Percentiles rank a stretch among this genome's conserved stretches.
phyloP scores from a whole-genome alignment of 805 yeast genomes.

The Ogataea nonfermentans region DNA sequence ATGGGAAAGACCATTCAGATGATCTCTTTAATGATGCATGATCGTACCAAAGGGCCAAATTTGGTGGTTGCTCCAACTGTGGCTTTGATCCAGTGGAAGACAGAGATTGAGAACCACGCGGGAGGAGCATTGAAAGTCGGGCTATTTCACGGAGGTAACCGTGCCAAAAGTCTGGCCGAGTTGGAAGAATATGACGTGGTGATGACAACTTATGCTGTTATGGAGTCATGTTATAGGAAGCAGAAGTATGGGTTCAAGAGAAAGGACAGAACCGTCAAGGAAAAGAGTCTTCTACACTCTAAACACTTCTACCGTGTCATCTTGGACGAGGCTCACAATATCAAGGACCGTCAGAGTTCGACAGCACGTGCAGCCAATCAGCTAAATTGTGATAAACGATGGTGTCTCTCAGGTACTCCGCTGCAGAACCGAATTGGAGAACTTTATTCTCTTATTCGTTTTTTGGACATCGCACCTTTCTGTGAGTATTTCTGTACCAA shows the following conservation, averaged over 20 bases:
- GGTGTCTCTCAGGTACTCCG: conserved; percentile 97
- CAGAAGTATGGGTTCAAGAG: conserved; percentile 81
- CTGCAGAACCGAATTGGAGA: conserved; percentile 96
- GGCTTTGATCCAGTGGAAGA: conserved; percentile 97
- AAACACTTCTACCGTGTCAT: conserved; percentile 80
- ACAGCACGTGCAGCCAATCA: conserved; percentile 90
- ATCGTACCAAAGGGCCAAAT: conserved; percentile 65
- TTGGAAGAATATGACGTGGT: conserved; percentile 71
- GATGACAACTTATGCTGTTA: conserved; percentile 87
- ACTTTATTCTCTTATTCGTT: conserved; percentile 86
- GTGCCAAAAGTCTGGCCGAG: conserved; percentile 57
- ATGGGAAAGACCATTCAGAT: conserved; percentile 99
- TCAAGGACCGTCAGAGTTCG: conserved; percentile 90
- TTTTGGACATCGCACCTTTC: conserved; percentile 80
- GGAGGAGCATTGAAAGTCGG: conserved; percentile 64
- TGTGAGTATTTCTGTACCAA: conserved; percentile 89
- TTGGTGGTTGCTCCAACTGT: conserved; percentile 97
- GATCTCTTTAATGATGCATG: conserved; percentile 78
- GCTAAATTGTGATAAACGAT: conserved; percentile 67
- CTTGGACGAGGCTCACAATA: conserved; percentile 95
- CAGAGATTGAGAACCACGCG: conserved; percentile 86
- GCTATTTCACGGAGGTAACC: conserved; percentile 82
- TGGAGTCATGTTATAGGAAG: conserved; percentile 83
- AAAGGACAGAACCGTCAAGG: conserved; percentile 67
- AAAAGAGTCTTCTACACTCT: conserved; percentile 70